Conservation (phyloP, 78 protist species). For the Dictyostelium discoideum region dicty_2.7 NC_007091.3:84501-85000, state of each 20-base stretch:
- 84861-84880: conserved; percentile 38
- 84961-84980: conserved; percentile 12
- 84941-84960: background rate
- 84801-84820: conserved; percentile 18
- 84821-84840: conserved; percentile 17
- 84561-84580: background rate
- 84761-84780: conserved; percentile 38
- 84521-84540: background rate
- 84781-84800: conserved; percentile 19
- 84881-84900: conserved; percentile 15
- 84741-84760: conserved; percentile 1
- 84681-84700: background rate
- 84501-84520: too few species aligned
- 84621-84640: conserved; percentile 36
- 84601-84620: conserved; percentile 50
- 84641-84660: conserved; percentile 30
- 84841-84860: conserved; percentile 45
- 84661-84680: conserved; percentile 8
- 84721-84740: conserved; percentile 49
- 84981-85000: conserved; percentile 20
- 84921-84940: background rate
- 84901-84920: background rate
- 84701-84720: background rate
- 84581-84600: conserved; percentile 57
- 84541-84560: background rate